Base-by-base conservation (phyloP, 1,284 basidiomycete species). In the Microbotryomycetes sp. region DNA sequence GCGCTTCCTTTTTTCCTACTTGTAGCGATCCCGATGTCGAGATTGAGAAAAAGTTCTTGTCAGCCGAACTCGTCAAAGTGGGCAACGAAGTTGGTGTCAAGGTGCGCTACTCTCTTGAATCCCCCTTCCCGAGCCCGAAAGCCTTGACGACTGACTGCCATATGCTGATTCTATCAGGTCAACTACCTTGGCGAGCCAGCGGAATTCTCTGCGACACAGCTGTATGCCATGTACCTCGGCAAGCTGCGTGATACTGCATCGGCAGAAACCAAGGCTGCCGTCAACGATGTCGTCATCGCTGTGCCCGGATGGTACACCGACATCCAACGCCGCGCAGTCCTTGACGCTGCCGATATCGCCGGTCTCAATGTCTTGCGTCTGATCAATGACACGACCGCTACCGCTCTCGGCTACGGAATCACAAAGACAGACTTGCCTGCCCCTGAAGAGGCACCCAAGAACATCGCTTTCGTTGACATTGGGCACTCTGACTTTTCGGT, bases 241-340 rank as follows among this genome's bases (percentile, higher is more conserved):
- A 91, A 91, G 78, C 80, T 96, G 60, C 84, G 88, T 59, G 91
- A 96, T 73, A 96, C 83, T 64, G 84, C 91, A 21, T 76, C 85
- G 46, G 80, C 76, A 55, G 92, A 96, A 76, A 85, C 94, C 76
- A 93, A 90, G 76, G 82, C 82, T 48, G 80, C 81, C 63, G 87
- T 94, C 60, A 86, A 86, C 55, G 91, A 97, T 76, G 83, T 94
- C 66, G 91, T 94, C 69, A 89, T 97, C 76, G 85, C 92, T 64
- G 87, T 96, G 45, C 92, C 92, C 21, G 90, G 89, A 56, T 96
- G 90, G 90, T 96, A 85, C 81, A 90, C 91, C 66, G 92, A 97
- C 71, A 77, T 85, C 58, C 92, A 97, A 76, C 83, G 92, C 61
- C 83, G 91, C 50, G 89, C 91, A 2, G 74, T 93, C 64, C 81